Percentiles rank a stretch among this genome's conserved stretches.
These are phyloP conservation scores for Coffea humblotiana DNA, from an alignment of 305 asterid species.

Conservation along the genomic window DNA sequence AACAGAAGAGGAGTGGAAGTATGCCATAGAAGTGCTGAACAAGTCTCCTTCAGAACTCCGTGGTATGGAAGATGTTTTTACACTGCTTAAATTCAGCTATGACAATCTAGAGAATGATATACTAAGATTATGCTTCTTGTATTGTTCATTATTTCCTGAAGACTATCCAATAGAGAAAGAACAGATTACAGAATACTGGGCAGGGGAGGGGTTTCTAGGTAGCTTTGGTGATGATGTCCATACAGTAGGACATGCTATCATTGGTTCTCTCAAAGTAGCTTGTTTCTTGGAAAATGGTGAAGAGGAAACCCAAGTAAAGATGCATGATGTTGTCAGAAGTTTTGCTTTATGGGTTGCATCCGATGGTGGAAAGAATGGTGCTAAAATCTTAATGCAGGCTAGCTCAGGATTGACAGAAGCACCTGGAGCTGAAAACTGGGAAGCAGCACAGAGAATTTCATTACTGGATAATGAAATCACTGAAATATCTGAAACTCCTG, in stretches of 20 bases:
- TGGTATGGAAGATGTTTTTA: slow-evolving; percentile 49
- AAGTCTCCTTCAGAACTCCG: slow-evolving; percentile 41
- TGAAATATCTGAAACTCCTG: slow-evolving; percentile 26
- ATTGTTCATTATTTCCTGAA: slow-evolving; percentile 43
- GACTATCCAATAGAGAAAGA: slow-evolving; percentile 42
- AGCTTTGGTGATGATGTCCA: slow-evolving; percentile 26
- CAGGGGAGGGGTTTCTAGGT: slow-evolving; percentile 42
- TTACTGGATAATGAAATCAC: slow-evolving; percentile 43
- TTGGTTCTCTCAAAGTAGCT: slow-evolving; percentile 40
- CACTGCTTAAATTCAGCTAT: slow-evolving; percentile 39
- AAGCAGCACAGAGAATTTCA: slow-evolving; percentile 40
- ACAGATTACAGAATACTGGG: slow-evolving; percentile 46
- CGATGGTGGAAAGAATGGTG: slow-evolving; percentile 17
- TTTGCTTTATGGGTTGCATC: slow-evolving; percentile 40
- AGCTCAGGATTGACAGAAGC: slow-evolving; percentile 40
- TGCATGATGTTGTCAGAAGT: slow-evolving; percentile 48
- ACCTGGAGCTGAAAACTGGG: slow-evolving; percentile 35
- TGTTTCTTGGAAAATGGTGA: slow-evolving; percentile 47
- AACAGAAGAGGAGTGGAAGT: slow-evolving; percentile 40
- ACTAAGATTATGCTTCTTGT: slow-evolving; percentile 35
- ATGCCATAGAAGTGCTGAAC: slow-evolving; percentile 39
- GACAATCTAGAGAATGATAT: slow-evolving; percentile 37
- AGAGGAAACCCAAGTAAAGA: slow-evolving; percentile 41
- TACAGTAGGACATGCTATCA: slow-evolving; percentile 35
- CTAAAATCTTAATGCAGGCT: slow-evolving; percentile 36